Evolutionary conservation across 768 basidiomycete genomes (phyloP), one percentile per base, ranked within the genome.

Genomic region (Mycena chlorophos): DNA sequence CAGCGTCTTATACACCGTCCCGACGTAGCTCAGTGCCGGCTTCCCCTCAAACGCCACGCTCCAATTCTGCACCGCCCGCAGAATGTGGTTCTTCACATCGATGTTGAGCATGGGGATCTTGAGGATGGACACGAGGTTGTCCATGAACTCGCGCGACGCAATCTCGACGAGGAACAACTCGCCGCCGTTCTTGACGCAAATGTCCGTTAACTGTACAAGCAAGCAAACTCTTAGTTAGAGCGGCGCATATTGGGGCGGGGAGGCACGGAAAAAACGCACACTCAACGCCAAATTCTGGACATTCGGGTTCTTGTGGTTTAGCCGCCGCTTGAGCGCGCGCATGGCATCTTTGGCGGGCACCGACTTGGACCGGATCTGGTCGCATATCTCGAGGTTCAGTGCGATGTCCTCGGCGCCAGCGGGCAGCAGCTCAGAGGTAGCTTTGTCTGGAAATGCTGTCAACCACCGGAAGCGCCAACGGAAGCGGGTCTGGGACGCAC

Each of bases 111-210:
- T 72, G 3, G 89, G 86, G 16, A 89, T 78, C 72, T 88, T 92
- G 66, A 96, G 82, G 55, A 96, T 86, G 6, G 90, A 94, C 39
- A 91, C 88, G 49, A 96, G 80, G 66, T 95, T 95, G 70, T 96
- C 94, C 71, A 96, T 87, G 68, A 95, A 96, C 67, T 98, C 94
- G 52, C 92, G 80, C 4, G 91, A 92, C 4, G 89, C 85, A 43
- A 96, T 72, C 68, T 97, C 94, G 2, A 71, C 70, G 48, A 98
- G 74, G 66, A 99, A 98, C 40, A 86, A 84, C 62, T 98, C 94
- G 0, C 97, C 97, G 10, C 93, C 94, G 65, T 99, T 99, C 86
- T 99, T 99, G 69, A 98, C 82, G 65, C 92, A 94, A 8, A 87
- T 79, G 71, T 98, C 97, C 45, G 90, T 86, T 47, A 98, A 78